phyloP scores from a whole-genome alignment of 169 alveolate genomes.

The Cystoisospora suis region DNA sequence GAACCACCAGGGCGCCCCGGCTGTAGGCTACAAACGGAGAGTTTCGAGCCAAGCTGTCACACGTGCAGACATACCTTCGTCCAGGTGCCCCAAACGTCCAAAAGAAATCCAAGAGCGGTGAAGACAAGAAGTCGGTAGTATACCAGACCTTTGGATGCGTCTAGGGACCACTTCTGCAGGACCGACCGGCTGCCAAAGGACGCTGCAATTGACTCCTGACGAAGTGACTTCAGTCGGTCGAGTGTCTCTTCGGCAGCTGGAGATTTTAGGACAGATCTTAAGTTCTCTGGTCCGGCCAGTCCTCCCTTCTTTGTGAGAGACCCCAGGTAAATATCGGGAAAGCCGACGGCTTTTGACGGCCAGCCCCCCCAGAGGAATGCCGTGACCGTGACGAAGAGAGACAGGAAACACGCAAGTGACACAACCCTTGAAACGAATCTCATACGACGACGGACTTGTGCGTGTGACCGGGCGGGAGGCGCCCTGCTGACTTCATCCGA shows the following conservation, averaged over 20 bases:
- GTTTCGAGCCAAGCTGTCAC: neutral
- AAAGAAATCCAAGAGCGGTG: neutral
- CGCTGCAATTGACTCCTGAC: constrained; percentile 1
- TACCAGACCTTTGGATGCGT: constrained; percentile 16
- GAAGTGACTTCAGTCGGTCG: neutral
- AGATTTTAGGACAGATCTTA: neutral
- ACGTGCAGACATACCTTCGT: neutral
- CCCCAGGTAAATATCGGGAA: constrained; percentile 52
- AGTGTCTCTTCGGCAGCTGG: constrained; percentile 5
- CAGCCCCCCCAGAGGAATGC: constrained; percentile 51
- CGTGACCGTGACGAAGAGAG: neutral
- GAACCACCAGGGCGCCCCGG: neutral
- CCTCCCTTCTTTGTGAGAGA: constrained; percentile 42
- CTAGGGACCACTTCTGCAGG: constrained; percentile 21
- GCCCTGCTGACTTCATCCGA: too few relatives aligned
- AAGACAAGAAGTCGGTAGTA: neutral
- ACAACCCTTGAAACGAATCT: constrained; percentile 7
- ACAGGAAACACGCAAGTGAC: constrained; percentile 20
- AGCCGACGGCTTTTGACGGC: constrained; percentile 48
- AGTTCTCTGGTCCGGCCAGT: neutral
- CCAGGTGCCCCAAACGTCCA: constrained; percentile 26
- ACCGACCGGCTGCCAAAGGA: neutral
- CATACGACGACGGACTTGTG: neutral
- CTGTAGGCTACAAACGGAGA: neutral
- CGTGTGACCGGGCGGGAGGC: constrained; percentile 7